These are phyloP conservation scores for Tylopilus sp. DNA, from an alignment of 1,284 basidiomycete genomes.

Conservation along the genomic window DNA sequence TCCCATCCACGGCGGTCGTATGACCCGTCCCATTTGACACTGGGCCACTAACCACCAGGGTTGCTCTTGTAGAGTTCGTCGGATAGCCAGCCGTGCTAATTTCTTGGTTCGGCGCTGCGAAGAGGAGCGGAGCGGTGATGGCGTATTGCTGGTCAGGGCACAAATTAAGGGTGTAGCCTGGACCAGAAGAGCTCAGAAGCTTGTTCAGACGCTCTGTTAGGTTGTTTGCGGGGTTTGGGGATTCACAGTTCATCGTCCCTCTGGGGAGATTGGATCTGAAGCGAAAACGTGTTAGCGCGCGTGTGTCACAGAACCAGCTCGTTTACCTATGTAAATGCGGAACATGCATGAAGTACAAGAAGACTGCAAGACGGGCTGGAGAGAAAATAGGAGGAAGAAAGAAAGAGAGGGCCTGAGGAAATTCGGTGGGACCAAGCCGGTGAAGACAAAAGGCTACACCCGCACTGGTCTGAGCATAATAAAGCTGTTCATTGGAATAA, in stretches of 20 bases:
- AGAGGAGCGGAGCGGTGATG: constrained; percentile 60
- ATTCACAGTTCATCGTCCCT: constrained; percentile 37
- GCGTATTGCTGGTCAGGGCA: constrained; percentile 61
- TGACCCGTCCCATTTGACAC: constrained; percentile 54
- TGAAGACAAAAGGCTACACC: not conserved
- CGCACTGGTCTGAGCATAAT: not conserved
- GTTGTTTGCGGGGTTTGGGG: constrained; percentile 55
- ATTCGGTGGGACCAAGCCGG: not conserved
- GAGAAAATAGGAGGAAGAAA: not conserved
- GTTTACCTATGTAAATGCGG: constrained; percentile 7
- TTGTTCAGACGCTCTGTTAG: constrained; percentile 66
- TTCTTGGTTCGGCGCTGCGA: constrained; percentile 65
- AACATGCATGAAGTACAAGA: constrained; percentile 6
- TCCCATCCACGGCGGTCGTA: constrained; percentile 67
- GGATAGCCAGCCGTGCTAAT: constrained; percentile 76
- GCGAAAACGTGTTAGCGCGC: constrained; percentile 6
- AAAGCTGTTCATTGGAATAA: not conserved
- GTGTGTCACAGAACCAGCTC: not conserved
- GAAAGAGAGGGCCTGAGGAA: not conserved
- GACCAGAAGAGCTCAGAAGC: constrained; percentile 59
- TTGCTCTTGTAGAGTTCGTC: constrained; percentile 49
- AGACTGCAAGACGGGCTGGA: not conserved
- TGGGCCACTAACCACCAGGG: constrained; percentile 53
- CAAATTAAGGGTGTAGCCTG: constrained; percentile 58
- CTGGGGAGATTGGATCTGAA: constrained; percentile 12